phyloP scores from a whole-genome alignment of 2,329 filamentous ascomycete species.

The Cladosporium sp. region DNA sequence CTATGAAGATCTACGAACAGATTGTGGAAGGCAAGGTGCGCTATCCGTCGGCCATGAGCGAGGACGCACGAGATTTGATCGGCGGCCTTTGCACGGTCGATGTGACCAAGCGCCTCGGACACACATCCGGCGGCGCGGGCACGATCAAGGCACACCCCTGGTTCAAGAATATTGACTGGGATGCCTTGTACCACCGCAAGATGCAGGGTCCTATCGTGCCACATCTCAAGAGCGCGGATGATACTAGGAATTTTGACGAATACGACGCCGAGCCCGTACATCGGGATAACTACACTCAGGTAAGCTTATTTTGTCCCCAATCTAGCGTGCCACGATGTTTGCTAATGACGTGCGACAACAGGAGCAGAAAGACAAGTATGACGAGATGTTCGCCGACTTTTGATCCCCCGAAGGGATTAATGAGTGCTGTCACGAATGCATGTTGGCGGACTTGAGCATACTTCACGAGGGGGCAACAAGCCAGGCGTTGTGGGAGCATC shows the following conservation, averaged over 20 bases:
- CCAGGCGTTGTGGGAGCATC: conserved; percentile 9
- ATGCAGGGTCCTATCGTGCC: conserved; percentile 67
- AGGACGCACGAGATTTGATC: conserved; percentile 68
- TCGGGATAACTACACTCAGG: conserved; percentile 59
- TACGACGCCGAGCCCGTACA: conserved; percentile 71
- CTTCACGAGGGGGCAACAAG: conserved; percentile 1
- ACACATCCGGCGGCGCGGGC: conserved; percentile 66
- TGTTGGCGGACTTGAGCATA: not conserved
- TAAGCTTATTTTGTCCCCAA: conserved; percentile 13
- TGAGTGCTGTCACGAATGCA: not conserved
- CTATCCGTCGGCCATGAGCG: conserved; percentile 63
- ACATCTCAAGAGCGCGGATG: conserved; percentile 64
- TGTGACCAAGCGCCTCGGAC: conserved; percentile 69
- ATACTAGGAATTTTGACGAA: conserved; percentile 74
- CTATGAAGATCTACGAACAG: conserved; percentile 78
- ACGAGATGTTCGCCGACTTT: conserved; percentile 66
- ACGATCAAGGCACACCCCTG: conserved; percentile 71
- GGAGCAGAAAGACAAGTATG: conserved; percentile 63
- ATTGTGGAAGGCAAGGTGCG: conserved; percentile 73
- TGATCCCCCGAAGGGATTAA: conserved; percentile 30
- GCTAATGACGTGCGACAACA: conserved; percentile 11
- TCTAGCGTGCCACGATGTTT: not conserved
- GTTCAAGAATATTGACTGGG: conserved; percentile 68
- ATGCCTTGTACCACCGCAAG: conserved; percentile 60
- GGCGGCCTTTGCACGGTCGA: conserved; percentile 71